A percentile compares a stretch with the other conserved stretches of the same genome.
Evolutionary conservation across 208 protist species (phyloP).

Genomic region (Angomonas deanei): DNA sequence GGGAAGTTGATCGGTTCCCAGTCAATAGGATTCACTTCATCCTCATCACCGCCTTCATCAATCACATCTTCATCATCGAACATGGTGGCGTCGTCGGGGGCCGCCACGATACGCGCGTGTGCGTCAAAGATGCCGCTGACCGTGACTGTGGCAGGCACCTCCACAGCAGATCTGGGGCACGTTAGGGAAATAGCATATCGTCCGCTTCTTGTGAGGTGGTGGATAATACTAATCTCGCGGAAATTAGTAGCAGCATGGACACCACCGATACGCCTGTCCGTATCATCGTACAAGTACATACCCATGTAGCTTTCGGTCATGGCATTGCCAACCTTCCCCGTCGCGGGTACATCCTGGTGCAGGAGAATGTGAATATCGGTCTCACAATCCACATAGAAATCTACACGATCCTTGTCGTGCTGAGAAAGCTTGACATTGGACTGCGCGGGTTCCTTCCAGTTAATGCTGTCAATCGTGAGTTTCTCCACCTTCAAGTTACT

Average conservation of each 20-base stretch:
- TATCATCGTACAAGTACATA: constrained; percentile 78
- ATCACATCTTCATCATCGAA: constrained; percentile 76
- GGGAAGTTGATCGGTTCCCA: constrained; percentile 36
- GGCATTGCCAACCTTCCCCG: constrained; percentile 40
- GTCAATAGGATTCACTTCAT: constrained; percentile 39
- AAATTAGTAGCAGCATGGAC: constrained; percentile 77
- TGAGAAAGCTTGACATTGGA: constrained; percentile 24
- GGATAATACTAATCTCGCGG: constrained; percentile 71
- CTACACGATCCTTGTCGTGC: constrained; percentile 60
- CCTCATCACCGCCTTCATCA: constrained; percentile 53
- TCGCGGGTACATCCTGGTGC: constrained; percentile 52
- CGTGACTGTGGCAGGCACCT: constrained; percentile 43
- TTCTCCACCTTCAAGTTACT: constrained; percentile 27
- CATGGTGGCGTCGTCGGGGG: constrained; percentile 52
- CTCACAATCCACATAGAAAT: constrained; percentile 70
- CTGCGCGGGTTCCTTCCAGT: constrained; percentile 32
- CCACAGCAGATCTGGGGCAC: constrained; percentile 52
- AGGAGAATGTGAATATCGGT: constrained; percentile 68
- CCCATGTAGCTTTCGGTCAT: constrained; percentile 79
- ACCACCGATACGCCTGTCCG: constrained; percentile 42
- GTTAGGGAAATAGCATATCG: constrained; percentile 68
- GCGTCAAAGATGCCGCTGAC: constrained; percentile 30
- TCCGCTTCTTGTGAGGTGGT: constrained; percentile 40
- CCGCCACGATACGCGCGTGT: constrained; percentile 54
- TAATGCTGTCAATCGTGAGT: constrained; percentile 31